phyloP scores from a whole-genome alignment of 2,329 filamentous ascomycete genomes.

The Diaporthe vaccinii region DNA sequence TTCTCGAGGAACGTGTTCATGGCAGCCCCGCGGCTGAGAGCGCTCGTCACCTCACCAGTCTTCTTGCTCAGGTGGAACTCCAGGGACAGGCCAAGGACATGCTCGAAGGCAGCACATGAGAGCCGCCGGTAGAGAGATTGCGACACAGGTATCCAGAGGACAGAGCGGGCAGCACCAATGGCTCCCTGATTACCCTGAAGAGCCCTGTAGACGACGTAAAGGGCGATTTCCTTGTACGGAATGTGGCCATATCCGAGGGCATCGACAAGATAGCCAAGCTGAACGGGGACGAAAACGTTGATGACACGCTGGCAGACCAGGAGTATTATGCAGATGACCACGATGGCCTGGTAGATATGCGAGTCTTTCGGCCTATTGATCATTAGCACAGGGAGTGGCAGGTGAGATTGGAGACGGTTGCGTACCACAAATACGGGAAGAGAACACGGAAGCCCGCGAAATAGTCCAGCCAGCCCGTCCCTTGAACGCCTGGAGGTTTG shows the following conservation, averaged over 20 bases:
- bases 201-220: conserved; percentile 59
- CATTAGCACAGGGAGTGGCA: conserved; percentile 38
- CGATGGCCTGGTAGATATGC: conserved; percentile 54
- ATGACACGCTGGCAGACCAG: conserved; percentile 58
- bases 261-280: conserved; percentile 58
- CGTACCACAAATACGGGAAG: conserved; percentile 60
- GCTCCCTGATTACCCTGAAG: conserved; percentile 62
- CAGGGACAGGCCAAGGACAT: conserved; percentile 60
- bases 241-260: conserved; percentile 56
- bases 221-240: conserved; percentile 57
- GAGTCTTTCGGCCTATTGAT: conserved; percentile 57
- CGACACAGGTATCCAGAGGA: conserved; percentile 63
- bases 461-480: conserved; percentile 60
- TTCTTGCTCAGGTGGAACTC: conserved; percentile 66
- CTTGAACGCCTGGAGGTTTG: conserved; percentile 47
- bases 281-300: conserved; percentile 58
- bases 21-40: conserved; percentile 60
- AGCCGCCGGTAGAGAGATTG: conserved; percentile 59
- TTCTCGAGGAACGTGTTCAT: conserved; percentile 64
- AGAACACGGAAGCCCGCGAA: conserved; percentile 59
- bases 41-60: conserved; percentile 65
- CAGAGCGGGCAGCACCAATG: conserved; percentile 56
- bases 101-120: conserved; percentile 61
- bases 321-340: conserved; percentile 57
- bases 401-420: accelerated